Base-by-base conservation (phyloP, 2,329 filamentous ascomycete species). In the Botryotinia globosa region DNA sequence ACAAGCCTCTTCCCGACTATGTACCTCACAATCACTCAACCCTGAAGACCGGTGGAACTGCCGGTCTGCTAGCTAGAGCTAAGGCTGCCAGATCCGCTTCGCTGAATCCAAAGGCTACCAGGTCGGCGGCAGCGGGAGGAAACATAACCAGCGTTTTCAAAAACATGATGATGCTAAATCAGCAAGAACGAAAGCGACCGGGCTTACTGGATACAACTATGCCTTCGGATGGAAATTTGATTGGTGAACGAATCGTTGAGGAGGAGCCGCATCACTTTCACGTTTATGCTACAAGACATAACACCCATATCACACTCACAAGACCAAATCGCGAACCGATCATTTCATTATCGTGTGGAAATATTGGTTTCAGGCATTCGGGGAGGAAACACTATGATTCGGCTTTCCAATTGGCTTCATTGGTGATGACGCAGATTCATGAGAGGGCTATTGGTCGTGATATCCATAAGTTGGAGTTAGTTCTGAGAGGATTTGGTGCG, bases 301-400 rank as follows among this genome's bases (percentile, higher is more conserved):
- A 99, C 85, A 96, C 93, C 32, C 94, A 98, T 83, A 88, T 99
- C 79, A 98, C 94, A 1, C 88, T 98, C 77, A 93, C 94, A 34
- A 90, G 91, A 79, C 94, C 96, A 42, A 90, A 94, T 81, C 87
- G 91, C 65, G 88, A 93, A 76, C 88, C 93, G 42, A 88, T 98
- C 76, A 86, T 99, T 76, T 94, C 91, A 20, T 83, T 97, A 77
- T 92, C 92, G 2, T 88, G 91, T 73, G 96, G 96, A 66, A 94
- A 97, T 80, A 89, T 99, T 74, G 95, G 95, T n/a, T 98, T 98
- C 84, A 88, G 87, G 79, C 97, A 98, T 84, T 86, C 89, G 29
- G 89, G 90, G 67, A 89, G 96, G 76, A 91, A 92, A 74, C 88
- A 89, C 73, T 99, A 96, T 84, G 96, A 99, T 83, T 91, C 95